Conservation (phyloP, 2,329 filamentous ascomycete species). For the Acrocalymma vagum region DNA sequence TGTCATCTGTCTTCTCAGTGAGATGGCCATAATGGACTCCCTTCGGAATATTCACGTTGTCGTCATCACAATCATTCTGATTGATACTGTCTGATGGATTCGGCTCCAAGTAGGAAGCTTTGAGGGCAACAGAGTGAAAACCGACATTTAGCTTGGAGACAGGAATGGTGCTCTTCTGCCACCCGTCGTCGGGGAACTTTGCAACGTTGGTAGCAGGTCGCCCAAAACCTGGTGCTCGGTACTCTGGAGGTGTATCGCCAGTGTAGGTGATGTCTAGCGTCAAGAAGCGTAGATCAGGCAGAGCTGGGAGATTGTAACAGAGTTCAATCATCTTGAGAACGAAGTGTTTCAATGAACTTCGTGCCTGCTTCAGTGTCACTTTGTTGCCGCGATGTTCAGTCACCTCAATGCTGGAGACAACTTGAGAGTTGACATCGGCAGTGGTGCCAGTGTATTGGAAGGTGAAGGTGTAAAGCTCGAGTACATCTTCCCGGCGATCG, state of each 20-base stretch:
- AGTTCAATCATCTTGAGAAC: conserved; percentile 52
- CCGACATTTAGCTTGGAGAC: conserved; percentile 46
- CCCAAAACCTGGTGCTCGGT: conserved; percentile 53
- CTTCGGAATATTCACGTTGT: no score
- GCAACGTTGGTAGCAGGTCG: conserved; percentile 29
- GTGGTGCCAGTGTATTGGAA: conserved; percentile 50
- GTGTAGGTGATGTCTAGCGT: conserved; percentile 57
- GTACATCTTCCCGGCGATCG: conserved; percentile 45
- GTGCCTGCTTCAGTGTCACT: conserved; percentile 51
- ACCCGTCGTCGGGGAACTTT: conserved; percentile 43
- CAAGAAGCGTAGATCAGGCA: conserved; percentile 50
- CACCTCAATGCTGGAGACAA: conserved; percentile 32
- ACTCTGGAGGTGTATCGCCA: conserved; percentile 47
- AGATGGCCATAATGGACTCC: no score
- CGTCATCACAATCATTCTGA: no score
- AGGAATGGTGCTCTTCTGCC: conserved; percentile 41
- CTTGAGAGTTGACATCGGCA: conserved; percentile 9
- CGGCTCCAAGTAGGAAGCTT: conserved; percentile 41
- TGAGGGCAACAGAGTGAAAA: conserved; percentile 44
- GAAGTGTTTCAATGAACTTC: conserved; percentile 52
- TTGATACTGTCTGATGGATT: no score
- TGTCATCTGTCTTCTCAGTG: no score
- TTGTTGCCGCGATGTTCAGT: conserved; percentile 35
- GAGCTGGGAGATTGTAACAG: conserved; percentile 36
- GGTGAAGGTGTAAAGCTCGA: conserved; percentile 61